Percentiles rank a stretch among this genome's conserved stretches.
Evolutionary conservation across 163 green algal genomes (phyloP).

Genomic region (Chlorella variabilis): DNA sequence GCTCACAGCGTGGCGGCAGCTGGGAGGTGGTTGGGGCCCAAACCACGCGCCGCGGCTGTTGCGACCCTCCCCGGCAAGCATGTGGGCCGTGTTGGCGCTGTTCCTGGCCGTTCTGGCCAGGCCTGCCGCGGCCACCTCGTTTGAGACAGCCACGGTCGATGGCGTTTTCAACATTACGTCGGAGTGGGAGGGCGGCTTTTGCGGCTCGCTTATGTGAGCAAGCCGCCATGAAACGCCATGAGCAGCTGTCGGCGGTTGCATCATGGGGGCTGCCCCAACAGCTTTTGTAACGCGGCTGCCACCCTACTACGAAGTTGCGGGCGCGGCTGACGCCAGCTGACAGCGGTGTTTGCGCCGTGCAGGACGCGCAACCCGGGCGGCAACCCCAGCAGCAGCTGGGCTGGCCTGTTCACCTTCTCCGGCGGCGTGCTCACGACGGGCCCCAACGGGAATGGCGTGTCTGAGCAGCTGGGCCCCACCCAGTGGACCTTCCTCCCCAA

Average conservation of each 20-base stretch:
- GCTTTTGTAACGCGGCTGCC: no score
- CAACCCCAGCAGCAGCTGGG: conserved; percentile 23
- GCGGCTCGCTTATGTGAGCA: conserved; percentile 23
- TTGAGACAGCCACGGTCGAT: conserved; percentile 11
- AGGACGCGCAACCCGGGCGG: conserved; percentile 18
- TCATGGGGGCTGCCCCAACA: no score
- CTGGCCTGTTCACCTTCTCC: conserved; percentile 25
- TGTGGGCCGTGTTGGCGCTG: neutral
- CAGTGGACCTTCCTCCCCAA: conserved; percentile 26
- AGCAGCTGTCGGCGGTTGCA: no score
- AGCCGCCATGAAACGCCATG: neutral
- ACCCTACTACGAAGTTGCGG: no score
- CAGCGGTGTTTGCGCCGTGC: no score
- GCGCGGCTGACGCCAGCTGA: no score
- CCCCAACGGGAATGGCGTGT: conserved; percentile 31
- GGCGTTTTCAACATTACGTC: conserved; percentile 2
- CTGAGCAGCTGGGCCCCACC: neutral
- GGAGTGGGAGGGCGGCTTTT: conserved; percentile 24
- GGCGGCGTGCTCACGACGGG: conserved; percentile 26
- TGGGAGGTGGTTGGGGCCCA: no score
- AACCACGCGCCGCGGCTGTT: no score
- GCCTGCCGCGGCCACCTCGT: neutral
- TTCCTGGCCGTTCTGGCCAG: neutral
- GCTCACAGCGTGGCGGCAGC: no score
- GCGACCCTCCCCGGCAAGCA: no score